phyloP scores from a whole-genome alignment of 1,139 yeast species.

The Diutina pseudorugosa region DNA sequence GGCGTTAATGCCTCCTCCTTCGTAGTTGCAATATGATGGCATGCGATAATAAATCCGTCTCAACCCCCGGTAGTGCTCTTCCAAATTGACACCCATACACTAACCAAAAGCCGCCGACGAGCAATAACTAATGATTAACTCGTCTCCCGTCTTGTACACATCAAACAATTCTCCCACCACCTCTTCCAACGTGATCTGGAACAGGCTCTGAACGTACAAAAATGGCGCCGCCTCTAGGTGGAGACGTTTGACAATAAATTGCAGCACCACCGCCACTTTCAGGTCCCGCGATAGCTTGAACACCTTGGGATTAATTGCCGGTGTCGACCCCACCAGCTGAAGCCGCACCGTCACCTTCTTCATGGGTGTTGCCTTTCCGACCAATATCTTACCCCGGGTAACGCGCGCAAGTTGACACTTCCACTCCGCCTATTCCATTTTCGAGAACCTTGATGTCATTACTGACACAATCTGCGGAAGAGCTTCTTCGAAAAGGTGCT shows the following conservation, averaged over 20 bases:
- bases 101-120: slow-evolving; percentile 47
- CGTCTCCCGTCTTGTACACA: slow-evolving; percentile 34
- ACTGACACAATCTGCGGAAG: not conserved
- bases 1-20: too few species aligned
- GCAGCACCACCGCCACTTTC: slow-evolving; percentile 31
- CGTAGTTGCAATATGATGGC: too few species aligned
- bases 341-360: slow-evolving; percentile 34
- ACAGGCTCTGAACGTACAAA: slow-evolving; percentile 44
- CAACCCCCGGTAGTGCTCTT: too few species aligned
- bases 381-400: not conserved
- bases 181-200: slow-evolving; percentile 51
- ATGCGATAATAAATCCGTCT: too few species aligned
- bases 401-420: not conserved
- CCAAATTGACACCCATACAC: too few species aligned
- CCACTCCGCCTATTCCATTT: not conserved
- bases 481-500: slow-evolving; percentile 10
- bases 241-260: slow-evolving; percentile 32
- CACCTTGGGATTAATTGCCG: slow-evolving; percentile 34
- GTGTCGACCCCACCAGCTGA: slow-evolving; percentile 48
- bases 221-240: slow-evolving; percentile 16
- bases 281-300: slow-evolving; percentile 37
- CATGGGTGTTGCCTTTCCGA: not conserved
- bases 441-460: not conserved
- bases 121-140: slow-evolving; percentile 43
- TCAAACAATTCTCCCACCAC: slow-evolving; percentile 33